phyloP scores from a whole-genome alignment of 169 alveolate species.

The Plasmodium gallinaceum region DNA sequence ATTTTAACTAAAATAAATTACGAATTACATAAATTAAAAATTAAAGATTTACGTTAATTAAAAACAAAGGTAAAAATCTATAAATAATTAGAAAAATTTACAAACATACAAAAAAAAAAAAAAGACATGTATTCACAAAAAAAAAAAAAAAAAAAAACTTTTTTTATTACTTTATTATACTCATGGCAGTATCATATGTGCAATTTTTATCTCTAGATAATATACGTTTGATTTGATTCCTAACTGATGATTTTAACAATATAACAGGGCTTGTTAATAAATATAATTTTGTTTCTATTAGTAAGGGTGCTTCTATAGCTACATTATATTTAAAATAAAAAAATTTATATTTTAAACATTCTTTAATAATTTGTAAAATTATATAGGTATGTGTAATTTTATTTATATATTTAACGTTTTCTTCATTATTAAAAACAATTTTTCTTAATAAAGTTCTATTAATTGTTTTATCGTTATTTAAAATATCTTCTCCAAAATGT shows the following conservation, averaged over 20 bases:
- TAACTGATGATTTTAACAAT: constrained; percentile 80
- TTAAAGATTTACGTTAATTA: too few species aligned
- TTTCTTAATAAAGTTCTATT: constrained; percentile 83
- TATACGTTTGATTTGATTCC: constrained; percentile 80
- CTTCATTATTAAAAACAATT: constrained; percentile 83
- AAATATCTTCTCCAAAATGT: constrained; percentile 83
- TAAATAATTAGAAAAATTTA: too few species aligned
- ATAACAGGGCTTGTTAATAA: constrained; percentile 83
- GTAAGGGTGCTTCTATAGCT: constrained; percentile 86
- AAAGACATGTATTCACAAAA: too few species aligned
- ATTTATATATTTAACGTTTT: constrained; percentile 80
- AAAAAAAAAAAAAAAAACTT: background rate
- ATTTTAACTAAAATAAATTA: too few species aligned
- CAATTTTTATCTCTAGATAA: constrained; percentile 79
- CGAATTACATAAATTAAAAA: too few species aligned
- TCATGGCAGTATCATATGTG: constrained; percentile 80
- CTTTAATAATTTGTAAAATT: constrained; percentile 80
- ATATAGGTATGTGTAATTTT: constrained; percentile 83
- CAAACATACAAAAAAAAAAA: too few species aligned
- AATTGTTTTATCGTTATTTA: constrained; percentile 81
- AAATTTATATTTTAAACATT: constrained; percentile 82
- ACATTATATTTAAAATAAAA: constrained; percentile 72
- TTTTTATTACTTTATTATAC: constrained; percentile 79
- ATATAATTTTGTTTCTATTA: constrained; percentile 84
- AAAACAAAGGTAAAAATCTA: too few species aligned